These are phyloP conservation scores for Blastosporella zonata DNA, from an alignment of 1,284 basidiomycete genomes.

Conservation along the genomic window DNA sequence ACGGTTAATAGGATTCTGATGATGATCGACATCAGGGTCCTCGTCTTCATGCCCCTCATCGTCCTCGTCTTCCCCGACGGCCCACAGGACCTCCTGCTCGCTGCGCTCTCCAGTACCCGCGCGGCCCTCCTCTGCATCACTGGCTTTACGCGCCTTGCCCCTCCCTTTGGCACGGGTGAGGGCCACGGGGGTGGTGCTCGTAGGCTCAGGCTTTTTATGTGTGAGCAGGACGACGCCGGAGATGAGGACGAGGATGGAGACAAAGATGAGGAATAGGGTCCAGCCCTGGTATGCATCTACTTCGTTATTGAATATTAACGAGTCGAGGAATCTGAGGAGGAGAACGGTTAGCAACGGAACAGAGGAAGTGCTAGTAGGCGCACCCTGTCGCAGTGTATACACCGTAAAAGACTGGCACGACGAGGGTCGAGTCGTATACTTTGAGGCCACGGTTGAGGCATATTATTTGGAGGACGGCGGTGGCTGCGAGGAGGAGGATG, in stretches of 20 bases:
- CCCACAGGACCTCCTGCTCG: constrained; percentile 54
- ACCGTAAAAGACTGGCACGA: constrained; percentile 75
- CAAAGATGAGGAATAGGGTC: constrained; percentile 83
- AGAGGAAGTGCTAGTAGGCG: neutral
- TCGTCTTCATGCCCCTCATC: constrained; percentile 30
- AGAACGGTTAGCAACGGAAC: neutral
- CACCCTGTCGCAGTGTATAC: constrained; percentile 68
- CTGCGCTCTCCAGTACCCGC: constrained; percentile 32
- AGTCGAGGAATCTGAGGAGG: constrained; percentile 33
- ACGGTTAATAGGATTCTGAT: no score
- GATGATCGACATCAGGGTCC: constrained; percentile 34
- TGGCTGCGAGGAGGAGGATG: constrained; percentile 72
- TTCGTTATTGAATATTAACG: constrained; percentile 74
- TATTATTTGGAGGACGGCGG: constrained; percentile 86
- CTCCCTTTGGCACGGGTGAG: constrained; percentile 17
- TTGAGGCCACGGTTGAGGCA: constrained; percentile 85
- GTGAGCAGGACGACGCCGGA: constrained; percentile 84
- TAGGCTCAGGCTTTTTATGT: constrained; percentile 73
- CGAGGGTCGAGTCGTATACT: constrained; percentile 75
- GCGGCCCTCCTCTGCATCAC: constrained; percentile 27
- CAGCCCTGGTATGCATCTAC: constrained; percentile 80
- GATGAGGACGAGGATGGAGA: constrained; percentile 82
- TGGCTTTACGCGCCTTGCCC: constrained; percentile 20
- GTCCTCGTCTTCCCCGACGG: constrained; percentile 61
- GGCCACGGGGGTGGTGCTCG: constrained; percentile 18